These are phyloP conservation scores for Starmerella ratchasimensis DNA, from an alignment of 805 yeast genomes.

Conservation along the genomic window DNA sequence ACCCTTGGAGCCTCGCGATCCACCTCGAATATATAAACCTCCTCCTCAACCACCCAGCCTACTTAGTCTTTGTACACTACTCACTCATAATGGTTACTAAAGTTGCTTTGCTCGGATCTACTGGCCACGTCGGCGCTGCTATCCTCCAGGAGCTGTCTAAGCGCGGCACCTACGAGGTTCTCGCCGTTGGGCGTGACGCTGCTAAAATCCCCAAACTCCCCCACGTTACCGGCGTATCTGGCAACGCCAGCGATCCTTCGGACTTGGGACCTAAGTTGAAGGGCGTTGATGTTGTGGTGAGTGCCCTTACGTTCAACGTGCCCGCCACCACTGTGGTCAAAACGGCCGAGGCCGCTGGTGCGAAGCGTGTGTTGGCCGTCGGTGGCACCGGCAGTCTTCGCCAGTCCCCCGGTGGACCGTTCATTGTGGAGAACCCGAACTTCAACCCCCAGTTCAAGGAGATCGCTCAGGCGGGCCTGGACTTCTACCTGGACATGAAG, in stretches of 20 bases:
- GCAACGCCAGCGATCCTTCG: constrained; percentile 9
- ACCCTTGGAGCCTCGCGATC: too few species aligned
- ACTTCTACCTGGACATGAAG: constrained; percentile 2
- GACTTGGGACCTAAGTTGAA: constrained; percentile 5
- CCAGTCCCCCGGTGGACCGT: constrained; percentile 8
- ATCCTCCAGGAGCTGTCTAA: constrained; percentile 7
- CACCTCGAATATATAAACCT: too few species aligned
- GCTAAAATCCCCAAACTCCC: constrained; percentile 2
- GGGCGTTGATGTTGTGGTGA: constrained; percentile 9
- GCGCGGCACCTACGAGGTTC: constrained; percentile 8
- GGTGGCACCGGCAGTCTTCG: constrained; percentile 13
- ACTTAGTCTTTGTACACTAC: too few species aligned
- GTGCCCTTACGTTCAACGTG: constrained; percentile 11
- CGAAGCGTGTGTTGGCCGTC: constrained; percentile 10
- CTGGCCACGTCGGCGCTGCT: constrained; percentile 27
- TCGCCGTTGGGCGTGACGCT: constrained; percentile 10
- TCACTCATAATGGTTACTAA: too few species aligned
- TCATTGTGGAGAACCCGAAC: constrained; percentile 7
- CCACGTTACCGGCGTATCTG: constrained; percentile 7
- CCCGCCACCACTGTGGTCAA: constrained; percentile 1
- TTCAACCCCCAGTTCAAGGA: constrained; percentile 10
- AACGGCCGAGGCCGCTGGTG: constrained; percentile 8
- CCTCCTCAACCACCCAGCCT: too few species aligned
- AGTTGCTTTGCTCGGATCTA: constrained; percentile 19
- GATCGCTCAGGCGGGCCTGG: constrained; percentile 4